Conservation (phyloP, 2,329 filamentous ascomycete genomes). For the Cytospora piceae region DNA sequence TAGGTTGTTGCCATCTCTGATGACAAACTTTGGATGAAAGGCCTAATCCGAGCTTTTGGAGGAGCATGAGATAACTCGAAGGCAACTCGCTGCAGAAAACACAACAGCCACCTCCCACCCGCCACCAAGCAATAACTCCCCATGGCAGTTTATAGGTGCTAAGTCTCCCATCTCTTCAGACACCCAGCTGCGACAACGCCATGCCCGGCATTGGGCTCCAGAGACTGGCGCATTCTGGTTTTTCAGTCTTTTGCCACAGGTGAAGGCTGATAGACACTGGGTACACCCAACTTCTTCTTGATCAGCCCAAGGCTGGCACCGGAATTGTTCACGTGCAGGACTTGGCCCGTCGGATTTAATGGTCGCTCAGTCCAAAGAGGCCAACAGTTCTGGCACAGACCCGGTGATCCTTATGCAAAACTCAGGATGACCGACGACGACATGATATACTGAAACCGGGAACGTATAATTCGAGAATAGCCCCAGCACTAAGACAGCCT, state of each 20-base stretch:
- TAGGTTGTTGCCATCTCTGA: not conserved
- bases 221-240: too few species aligned
- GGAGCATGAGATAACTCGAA: too few species aligned
- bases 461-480: not conserved
- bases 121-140: slow-evolving; percentile 41
- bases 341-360: not conserved
- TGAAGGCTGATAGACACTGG: slow-evolving; percentile 31
- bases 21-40: too few species aligned
- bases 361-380: not conserved
- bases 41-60: too few species aligned
- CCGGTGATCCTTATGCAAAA: not conserved
- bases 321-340: too few species aligned
- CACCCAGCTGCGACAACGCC: slow-evolving; percentile 39
- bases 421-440: not conserved
- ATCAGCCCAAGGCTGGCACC: too few species aligned
- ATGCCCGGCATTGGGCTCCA: too few species aligned
- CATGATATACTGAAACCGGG: not conserved
- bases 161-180: slow-evolving; percentile 51
- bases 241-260: too few species aligned
- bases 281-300: too few species aligned
- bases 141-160: slow-evolving; percentile 52
- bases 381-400: not conserved
- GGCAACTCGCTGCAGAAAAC: too few species aligned
- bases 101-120: too few species aligned
- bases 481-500: not conserved